Evolutionary conservation across 139 green algal genomes (phyloP).

Genomic region (Chlamydomonas eustigma): DNA sequence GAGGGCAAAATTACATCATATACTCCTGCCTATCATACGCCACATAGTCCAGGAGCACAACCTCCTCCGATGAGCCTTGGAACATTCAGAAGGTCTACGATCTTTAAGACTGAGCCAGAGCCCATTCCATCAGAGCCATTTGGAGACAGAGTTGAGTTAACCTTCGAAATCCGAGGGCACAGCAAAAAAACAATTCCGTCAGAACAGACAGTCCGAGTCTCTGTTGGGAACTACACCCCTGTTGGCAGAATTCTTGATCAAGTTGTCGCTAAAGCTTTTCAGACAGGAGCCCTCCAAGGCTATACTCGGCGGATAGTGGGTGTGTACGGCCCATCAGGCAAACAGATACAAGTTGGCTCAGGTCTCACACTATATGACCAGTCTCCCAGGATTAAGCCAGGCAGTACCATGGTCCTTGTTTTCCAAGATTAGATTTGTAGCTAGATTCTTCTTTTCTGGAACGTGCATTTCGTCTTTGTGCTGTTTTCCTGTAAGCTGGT

Average conservation of each 20-base stretch:
- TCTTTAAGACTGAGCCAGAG: background rate
- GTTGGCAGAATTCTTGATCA: background rate
- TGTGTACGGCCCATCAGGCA: constrained; percentile 1
- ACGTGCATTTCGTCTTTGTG: too few species aligned
- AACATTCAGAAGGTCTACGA: background rate
- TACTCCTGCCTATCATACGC: constrained; percentile 7
- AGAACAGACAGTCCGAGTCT: background rate
- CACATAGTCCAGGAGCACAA: background rate
- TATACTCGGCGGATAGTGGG: background rate
- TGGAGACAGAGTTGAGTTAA: background rate
- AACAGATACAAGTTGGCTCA: background rate
- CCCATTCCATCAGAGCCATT: background rate
- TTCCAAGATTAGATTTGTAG: background rate
- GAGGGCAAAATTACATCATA: background rate
- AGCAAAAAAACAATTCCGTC: background rate
- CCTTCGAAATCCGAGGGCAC: constrained; percentile 2
- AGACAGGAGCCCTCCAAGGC: background rate
- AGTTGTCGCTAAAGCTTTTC: background rate
- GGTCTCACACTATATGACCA: constrained; percentile 2
- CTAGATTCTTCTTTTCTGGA: background rate
- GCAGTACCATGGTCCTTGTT: constrained; percentile 6
- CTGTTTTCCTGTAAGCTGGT: too few species aligned
- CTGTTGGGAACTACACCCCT: background rate
- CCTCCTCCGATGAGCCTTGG: background rate
- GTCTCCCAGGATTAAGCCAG: background rate